A percentile compares a stretch with the other conserved stretches of the same genome.
These are phyloP conservation scores for Apiotrichum laibachii DNA, from an alignment of 1,284 basidiomycete species.

Conservation along the genomic window DNA sequence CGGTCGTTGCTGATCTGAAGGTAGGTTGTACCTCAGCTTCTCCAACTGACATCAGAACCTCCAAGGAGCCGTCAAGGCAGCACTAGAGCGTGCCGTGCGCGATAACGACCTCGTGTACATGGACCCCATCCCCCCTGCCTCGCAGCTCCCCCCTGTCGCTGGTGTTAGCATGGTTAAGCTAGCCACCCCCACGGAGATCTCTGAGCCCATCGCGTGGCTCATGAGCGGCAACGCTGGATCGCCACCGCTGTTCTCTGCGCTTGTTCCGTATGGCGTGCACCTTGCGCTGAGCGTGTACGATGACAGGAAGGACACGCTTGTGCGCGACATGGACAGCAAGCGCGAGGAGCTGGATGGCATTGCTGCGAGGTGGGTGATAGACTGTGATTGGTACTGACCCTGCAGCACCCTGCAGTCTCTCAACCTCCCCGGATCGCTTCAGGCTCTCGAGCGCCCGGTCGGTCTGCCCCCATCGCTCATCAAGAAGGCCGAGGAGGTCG, in stretches of 20 bases:
- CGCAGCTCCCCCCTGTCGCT: constrained; percentile 65
- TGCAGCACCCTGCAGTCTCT: constrained; percentile 66
- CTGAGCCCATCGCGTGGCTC: constrained; percentile 57
- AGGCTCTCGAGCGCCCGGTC: constrained; percentile 80
- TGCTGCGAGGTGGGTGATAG: constrained; percentile 59
- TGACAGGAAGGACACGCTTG: constrained; percentile 70
- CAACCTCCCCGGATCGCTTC: constrained; percentile 79
- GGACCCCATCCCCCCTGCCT: constrained; percentile 72
- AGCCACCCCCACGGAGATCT: constrained; percentile 61
- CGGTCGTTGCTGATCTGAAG: constrained; percentile 73
- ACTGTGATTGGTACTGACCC: constrained; percentile 6
- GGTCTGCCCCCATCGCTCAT: constrained; percentile 85
- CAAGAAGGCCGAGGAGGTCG: constrained; percentile 80
- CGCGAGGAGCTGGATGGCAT: constrained; percentile 67
- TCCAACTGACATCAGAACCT: constrained; percentile 59
- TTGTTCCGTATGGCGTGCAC: constrained; percentile 84
- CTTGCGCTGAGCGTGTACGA: constrained; percentile 84
- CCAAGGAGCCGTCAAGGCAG: constrained; percentile 60
- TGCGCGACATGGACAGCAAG: constrained; percentile 64
- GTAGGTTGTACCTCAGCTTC: constrained; percentile 50
- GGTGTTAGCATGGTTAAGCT: constrained; percentile 70
- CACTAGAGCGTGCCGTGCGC: constrained; percentile 66
- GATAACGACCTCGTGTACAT: constrained; percentile 98
- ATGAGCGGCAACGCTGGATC: constrained; percentile 55
- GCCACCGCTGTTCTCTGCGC: constrained; percentile 68